phyloP scores from a whole-genome alignment of 768 basidiomycete species.

The Tricholoma sp. region DNA sequence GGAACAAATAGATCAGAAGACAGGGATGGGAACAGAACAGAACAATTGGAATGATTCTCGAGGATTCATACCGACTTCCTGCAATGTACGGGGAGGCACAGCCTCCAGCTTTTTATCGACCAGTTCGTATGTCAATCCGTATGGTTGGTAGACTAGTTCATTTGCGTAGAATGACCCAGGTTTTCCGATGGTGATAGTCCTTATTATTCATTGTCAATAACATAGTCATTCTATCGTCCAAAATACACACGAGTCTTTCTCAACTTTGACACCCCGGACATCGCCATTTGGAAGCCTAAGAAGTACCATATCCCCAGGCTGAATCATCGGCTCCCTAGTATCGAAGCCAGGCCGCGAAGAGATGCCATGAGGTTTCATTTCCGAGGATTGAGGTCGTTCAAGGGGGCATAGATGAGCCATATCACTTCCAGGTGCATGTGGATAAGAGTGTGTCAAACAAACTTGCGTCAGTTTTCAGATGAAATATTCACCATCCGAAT shows the following conservation, averaged over 20 bases:
- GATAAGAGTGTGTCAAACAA: background rate
- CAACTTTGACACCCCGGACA: slow-evolving; percentile 67
- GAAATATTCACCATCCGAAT: background rate
- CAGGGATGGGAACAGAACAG: background rate
- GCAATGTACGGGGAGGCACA: slow-evolving; percentile 56
- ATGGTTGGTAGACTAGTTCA: slow-evolving; percentile 77
- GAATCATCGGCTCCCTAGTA: slow-evolving; percentile 36
- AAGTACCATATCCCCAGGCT: slow-evolving; percentile 72
- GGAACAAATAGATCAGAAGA: background rate
- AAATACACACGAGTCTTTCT: slow-evolving; percentile 60
- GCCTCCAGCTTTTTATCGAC: slow-evolving; percentile 61
- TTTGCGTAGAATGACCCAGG: slow-evolving; percentile 78
- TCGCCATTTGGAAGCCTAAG: slow-evolving; percentile 77
- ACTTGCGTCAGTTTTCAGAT: background rate
- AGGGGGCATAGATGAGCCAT: background rate
- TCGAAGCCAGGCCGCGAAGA: slow-evolving; percentile 10
- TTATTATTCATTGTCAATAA: slow-evolving; percentile 32
- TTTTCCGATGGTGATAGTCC: slow-evolving; percentile 74
- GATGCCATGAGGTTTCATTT: slow-evolving; percentile 3
- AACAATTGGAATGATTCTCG: background rate
- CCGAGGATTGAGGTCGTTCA: slow-evolving; percentile 1
- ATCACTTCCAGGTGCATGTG: background rate
- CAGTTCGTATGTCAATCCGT: slow-evolving; percentile 89
- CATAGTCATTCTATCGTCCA: background rate
- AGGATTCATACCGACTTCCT: slow-evolving; percentile 69